Conservation (phyloP, 2,329 filamentous ascomycete species). For the Ophiocordyceps sinensis region DNA sequence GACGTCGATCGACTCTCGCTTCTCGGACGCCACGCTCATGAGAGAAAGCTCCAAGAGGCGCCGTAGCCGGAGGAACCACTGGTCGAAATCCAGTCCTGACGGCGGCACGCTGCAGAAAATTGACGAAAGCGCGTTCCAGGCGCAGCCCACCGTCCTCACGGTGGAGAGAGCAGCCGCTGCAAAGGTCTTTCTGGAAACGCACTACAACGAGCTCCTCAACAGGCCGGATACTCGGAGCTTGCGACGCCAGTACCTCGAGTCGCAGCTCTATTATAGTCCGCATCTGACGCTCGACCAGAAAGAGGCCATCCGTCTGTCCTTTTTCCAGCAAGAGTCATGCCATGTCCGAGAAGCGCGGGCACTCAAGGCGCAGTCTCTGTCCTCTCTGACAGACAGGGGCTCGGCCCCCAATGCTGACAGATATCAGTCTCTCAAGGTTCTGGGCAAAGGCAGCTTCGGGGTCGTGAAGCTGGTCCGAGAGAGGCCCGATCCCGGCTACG, state of each 20-base stretch:
- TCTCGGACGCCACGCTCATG: conserved; percentile 8
- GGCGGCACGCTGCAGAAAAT: conserved; percentile 20
- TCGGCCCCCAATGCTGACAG: conserved; percentile 10
- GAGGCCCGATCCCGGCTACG: conserved; percentile 21
- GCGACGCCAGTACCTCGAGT: conserved; percentile 20
- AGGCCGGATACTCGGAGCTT: conserved; percentile 20
- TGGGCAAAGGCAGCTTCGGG: conserved; percentile 91
- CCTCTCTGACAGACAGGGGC: conserved; percentile 3
- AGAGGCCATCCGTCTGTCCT: conserved; percentile 38
- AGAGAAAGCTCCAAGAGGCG: conserved; percentile 11
- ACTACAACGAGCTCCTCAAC: conserved; percentile 59
- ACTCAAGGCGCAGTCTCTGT: conserved; percentile 29
- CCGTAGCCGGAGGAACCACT: conserved; percentile 16
- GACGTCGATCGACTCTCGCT: conserved; percentile 18
- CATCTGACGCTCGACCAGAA: conserved; percentile 41
- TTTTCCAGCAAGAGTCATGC: conserved; percentile 53
- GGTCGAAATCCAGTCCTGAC: conserved; percentile 22
- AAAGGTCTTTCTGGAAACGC: conserved; percentile 75
- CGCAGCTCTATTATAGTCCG: conserved; percentile 39
- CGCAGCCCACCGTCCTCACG: conserved; percentile 32
- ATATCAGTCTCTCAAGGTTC: conserved; percentile 68
- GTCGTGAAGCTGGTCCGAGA: conserved; percentile 77
- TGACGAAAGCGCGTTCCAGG: conserved; percentile 12
- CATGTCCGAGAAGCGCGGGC: conserved; percentile 60
- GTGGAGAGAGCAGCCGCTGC: conserved; percentile 67